Percentiles rank a stretch among this genome's conserved stretches.
These are phyloP conservation scores for Neocallimastix lanati DNA, from an alignment of 192 early-diverging fungal genomes.

Conservation along the genomic window DNA sequence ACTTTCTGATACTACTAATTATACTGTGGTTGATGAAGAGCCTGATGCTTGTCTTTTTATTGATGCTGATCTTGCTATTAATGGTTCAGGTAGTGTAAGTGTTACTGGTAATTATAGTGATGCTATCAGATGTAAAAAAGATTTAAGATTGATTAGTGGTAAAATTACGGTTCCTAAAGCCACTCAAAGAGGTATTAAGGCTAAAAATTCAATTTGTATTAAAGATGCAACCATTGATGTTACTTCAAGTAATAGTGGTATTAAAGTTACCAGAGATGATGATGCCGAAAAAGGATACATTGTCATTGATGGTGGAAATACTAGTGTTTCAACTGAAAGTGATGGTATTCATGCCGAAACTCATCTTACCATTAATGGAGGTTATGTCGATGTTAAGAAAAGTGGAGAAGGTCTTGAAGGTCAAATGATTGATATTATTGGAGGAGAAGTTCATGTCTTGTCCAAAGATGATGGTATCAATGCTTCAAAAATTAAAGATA, in stretches of 20 bases:
- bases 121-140: neutral
- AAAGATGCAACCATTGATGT: neutral
- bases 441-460: neutral
- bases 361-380: neutral
- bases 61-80: neutral
- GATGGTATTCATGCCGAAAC: neutral
- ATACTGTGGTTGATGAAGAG: neutral
- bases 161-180: neutral
- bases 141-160: neutral
- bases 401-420: neutral
- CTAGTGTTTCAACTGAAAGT: neutral
- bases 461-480: neutral
- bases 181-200: neutral
- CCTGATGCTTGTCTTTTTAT: neutral
- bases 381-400: neutral
- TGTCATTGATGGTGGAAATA: neutral
- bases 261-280: neutral
- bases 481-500: neutral
- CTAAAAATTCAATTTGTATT: neutral
- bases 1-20: neutral
- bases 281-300: neutral
- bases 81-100: neutral
- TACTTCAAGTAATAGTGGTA: neutral
- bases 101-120: neutral
- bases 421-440: neutral